A percentile compares a stretch with the other conserved stretches of the same genome.
phyloP scores from a whole-genome alignment of 805 yeast species.

The Schwanniomyces polymorphus region DNA sequence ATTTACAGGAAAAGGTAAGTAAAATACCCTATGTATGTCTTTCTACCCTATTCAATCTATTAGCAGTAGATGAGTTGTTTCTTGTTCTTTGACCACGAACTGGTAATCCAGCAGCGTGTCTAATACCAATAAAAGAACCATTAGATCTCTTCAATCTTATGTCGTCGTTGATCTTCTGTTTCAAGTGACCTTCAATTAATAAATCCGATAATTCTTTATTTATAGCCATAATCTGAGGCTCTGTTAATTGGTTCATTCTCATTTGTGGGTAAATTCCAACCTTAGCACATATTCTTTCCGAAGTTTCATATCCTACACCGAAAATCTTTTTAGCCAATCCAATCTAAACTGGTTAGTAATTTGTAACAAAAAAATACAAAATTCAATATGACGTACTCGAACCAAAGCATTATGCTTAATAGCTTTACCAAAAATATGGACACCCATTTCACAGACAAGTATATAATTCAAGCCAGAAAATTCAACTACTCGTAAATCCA shows the following conservation, averaged over 20 bases:
- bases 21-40: constrained; percentile 32
- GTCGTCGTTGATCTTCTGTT: constrained; percentile 73
- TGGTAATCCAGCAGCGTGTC: constrained; percentile 77
- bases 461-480: neutral
- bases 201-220: constrained; percentile 84
- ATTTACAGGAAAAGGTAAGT: neutral
- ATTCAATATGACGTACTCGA: constrained; percentile 18
- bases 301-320: constrained; percentile 79
- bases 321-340: constrained; percentile 82
- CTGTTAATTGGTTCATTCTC: constrained; percentile 91
- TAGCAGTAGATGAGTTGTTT: constrained; percentile 89
- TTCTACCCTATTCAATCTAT: constrained; percentile 74
- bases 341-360: constrained; percentile 23
- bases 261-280: constrained; percentile 89
- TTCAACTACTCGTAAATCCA: neutral
- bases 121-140: constrained; percentile 83
- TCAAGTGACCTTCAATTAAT: constrained; percentile 78
- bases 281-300: constrained; percentile 77
- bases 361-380: neutral
- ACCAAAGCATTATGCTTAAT: constrained; percentile 44
- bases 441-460: constrained; percentile 29
- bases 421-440: constrained; percentile 45
- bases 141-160: constrained; percentile 76
- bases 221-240: constrained; percentile 80
- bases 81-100: constrained; percentile 85